Conservation (phyloP, 2,329 filamentous ascomycete genomes). For the Colletotrichum musicola region DNA sequence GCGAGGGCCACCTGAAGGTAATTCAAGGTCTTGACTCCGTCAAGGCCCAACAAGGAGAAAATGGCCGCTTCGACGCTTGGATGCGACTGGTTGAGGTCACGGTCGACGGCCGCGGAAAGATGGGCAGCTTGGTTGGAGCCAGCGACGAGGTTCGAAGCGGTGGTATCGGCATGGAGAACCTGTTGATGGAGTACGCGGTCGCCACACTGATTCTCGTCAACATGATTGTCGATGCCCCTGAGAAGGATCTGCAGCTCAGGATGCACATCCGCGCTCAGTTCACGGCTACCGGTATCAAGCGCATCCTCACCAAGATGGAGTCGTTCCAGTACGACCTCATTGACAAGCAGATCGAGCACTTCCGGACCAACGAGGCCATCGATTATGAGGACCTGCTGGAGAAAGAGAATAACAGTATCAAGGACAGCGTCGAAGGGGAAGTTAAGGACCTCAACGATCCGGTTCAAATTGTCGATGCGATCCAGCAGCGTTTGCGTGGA, state of each 20-base stretch:
- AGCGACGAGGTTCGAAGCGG: slow-evolving; percentile 96
- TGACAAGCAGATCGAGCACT: slow-evolving; percentile 97
- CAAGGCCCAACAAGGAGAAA: slow-evolving; percentile 89
- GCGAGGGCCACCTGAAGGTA: slow-evolving; percentile 91
- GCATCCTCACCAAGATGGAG: slow-evolving; percentile 96
- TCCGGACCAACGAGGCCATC: slow-evolving; percentile 93
- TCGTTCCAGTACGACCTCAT: slow-evolving; percentile 98
- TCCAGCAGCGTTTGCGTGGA: slow-evolving; percentile 85
- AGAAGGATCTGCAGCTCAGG: slow-evolving; percentile 88
- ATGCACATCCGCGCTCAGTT: slow-evolving; percentile 97
- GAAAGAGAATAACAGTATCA: slow-evolving; percentile 88
- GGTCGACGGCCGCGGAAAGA: slow-evolving; percentile 95
- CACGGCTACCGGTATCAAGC: slow-evolving; percentile 93
- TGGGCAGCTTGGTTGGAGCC: slow-evolving; percentile 96
- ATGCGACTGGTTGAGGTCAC: slow-evolving; percentile 99
- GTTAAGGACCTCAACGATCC: slow-evolving; percentile 94
- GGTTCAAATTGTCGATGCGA: slow-evolving; percentile 92
- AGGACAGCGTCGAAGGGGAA: slow-evolving; percentile 87
- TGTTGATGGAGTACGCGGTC: slow-evolving; percentile 98
- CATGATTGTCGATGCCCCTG: slow-evolving; percentile 93
- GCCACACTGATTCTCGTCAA: slow-evolving; percentile 96
- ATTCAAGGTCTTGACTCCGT: slow-evolving; percentile 93
- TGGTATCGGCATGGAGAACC: slow-evolving; percentile 97
- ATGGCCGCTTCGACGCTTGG: slow-evolving; percentile 97
- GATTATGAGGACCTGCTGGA: slow-evolving; percentile 98